Percentiles rank a stretch among this genome's conserved stretches.
These are phyloP conservation scores for Lepiota venenata DNA, from an alignment of 768 basidiomycete species.

Conservation along the genomic window DNA sequence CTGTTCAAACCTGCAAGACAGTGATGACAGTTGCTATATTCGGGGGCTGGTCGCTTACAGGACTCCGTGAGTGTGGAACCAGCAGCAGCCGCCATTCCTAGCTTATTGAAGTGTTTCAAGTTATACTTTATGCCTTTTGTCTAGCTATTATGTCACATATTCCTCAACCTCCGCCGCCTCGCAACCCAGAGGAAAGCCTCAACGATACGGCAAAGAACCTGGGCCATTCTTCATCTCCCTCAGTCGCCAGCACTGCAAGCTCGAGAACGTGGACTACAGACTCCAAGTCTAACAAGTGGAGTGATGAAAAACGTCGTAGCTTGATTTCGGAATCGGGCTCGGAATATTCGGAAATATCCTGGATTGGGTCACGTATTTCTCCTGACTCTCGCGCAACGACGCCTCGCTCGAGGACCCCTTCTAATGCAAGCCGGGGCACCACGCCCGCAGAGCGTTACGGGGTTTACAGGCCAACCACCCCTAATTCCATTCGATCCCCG, in stretches of 20 bases:
- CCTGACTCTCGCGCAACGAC: not conserved
- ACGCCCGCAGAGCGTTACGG: not conserved
- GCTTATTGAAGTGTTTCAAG: slow-evolving; percentile 11
- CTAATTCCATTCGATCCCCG: slow-evolving; percentile 8
- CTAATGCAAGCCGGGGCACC: slow-evolving; percentile 4
- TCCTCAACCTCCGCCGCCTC: slow-evolving; percentile 19
- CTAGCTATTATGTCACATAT: slow-evolving; percentile 27
- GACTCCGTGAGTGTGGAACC: slow-evolving; percentile 26
- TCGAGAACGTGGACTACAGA: not conserved
- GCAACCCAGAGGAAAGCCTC: slow-evolving; percentile 22
- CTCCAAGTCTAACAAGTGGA: slow-evolving; percentile 10
- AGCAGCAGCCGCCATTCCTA: not conserved
- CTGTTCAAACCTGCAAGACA: slow-evolving; percentile 25
- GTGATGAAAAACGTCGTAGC: slow-evolving; percentile 17
- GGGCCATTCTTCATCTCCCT: not conserved
- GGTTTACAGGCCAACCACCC: slow-evolving; percentile 12
- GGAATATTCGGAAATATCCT: slow-evolving; percentile 20
- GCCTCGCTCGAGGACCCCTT: slow-evolving; percentile 2
- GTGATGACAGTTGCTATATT: slow-evolving; percentile 25
- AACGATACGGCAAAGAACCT: not conserved
- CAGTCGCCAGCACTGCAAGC: not conserved
- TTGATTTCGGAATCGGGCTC: slow-evolving; percentile 18
- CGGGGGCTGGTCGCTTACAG: slow-evolving; percentile 29
- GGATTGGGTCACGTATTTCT: slow-evolving; percentile 3
- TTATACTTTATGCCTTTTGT: slow-evolving; percentile 26